Conservation (phyloP, 2,329 filamentous ascomycete species). For the Stromatinia cepivora region DNA sequence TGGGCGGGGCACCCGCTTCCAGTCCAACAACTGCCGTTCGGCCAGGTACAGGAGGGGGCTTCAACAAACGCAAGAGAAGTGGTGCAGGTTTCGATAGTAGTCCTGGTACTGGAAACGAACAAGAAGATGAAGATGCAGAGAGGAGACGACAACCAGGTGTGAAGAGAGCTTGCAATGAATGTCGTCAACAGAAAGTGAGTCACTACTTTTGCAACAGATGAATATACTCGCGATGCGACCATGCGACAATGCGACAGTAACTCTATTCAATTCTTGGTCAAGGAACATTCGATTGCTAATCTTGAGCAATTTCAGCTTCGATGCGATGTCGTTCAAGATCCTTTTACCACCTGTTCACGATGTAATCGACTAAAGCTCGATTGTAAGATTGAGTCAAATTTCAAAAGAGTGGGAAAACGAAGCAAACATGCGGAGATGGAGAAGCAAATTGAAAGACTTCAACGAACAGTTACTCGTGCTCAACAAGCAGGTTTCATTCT, state of each 20-base stretch:
- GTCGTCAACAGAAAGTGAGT: slow-evolving; percentile 79
- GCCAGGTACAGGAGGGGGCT: slow-evolving; percentile 35
- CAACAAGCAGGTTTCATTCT: slow-evolving; percentile 58
- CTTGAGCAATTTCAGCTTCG: slow-evolving; percentile 57
- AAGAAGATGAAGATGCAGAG: slow-evolving; percentile 57
- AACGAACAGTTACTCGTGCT: slow-evolving; percentile 61
- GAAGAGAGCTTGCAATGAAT: slow-evolving; percentile 83
- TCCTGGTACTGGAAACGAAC: slow-evolving; percentile 56
- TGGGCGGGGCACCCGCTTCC: slow-evolving; percentile 33
- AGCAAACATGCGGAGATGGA: slow-evolving; percentile 86
- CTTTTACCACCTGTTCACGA: slow-evolving; percentile 73
- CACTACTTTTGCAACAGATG: slow-evolving; percentile 25
- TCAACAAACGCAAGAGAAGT: slow-evolving; percentile 60
- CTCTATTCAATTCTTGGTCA: not conserved
- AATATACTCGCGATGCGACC: slow-evolving; percentile 12
- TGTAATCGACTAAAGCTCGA: slow-evolving; percentile 78
- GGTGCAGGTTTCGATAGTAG: slow-evolving; percentile 57
- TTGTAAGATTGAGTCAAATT: slow-evolving; percentile 86
- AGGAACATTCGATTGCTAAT: slow-evolving; percentile 17
- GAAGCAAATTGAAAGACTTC: slow-evolving; percentile 71
- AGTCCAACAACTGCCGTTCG: slow-evolving; percentile 36
- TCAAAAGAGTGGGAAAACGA: slow-evolving; percentile 80
- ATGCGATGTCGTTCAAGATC: slow-evolving; percentile 81
- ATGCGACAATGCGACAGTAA: not conserved
- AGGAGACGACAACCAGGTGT: slow-evolving; percentile 67